Evolutionary conservation across 257 asterid genomes (phyloP).

Genomic region (Cruciata laevipes): DNA sequence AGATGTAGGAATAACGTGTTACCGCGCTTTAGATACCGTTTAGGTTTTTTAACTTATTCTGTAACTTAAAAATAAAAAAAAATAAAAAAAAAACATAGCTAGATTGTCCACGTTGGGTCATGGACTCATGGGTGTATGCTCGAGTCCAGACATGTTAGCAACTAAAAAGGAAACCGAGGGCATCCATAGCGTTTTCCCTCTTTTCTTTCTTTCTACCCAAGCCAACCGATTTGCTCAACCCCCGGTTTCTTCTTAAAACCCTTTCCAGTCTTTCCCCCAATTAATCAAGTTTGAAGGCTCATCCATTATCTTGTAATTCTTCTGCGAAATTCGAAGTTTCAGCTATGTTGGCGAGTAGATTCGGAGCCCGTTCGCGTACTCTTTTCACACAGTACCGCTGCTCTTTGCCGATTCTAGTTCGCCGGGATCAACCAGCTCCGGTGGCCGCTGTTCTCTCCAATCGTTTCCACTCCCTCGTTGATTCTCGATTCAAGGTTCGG

Average conservation of each 20-base stretch:
- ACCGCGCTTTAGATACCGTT: no score
- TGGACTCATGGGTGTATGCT: no score
- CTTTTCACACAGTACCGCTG: constrained; percentile 37
- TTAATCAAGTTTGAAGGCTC: neutral
- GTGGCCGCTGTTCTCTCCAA: constrained; percentile 16
- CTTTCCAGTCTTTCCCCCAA: neutral
- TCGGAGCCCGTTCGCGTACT: constrained; percentile 41
- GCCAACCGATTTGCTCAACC: neutral
- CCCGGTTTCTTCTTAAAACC: neutral
- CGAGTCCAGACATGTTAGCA: no score
- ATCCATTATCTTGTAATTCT: neutral
- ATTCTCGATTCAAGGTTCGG: constrained; percentile 34
- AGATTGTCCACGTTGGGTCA: no score
- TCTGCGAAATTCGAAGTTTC: neutral
- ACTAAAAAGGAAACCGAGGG: neutral
- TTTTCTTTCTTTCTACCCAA: constrained; percentile 12
- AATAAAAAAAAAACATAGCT: no score
- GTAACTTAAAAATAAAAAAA: no score
- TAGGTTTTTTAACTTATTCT: no score
- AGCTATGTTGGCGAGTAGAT: constrained; percentile 51
- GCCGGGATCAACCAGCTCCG: constrained; percentile 21
- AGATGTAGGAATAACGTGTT: no score
- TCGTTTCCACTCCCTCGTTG: constrained; percentile 26
- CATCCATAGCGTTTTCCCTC: neutral
- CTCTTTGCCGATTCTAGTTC: constrained; percentile 33